Conservation (phyloP, 208 protist species). For the Leishmania lainsoni region DNA sequence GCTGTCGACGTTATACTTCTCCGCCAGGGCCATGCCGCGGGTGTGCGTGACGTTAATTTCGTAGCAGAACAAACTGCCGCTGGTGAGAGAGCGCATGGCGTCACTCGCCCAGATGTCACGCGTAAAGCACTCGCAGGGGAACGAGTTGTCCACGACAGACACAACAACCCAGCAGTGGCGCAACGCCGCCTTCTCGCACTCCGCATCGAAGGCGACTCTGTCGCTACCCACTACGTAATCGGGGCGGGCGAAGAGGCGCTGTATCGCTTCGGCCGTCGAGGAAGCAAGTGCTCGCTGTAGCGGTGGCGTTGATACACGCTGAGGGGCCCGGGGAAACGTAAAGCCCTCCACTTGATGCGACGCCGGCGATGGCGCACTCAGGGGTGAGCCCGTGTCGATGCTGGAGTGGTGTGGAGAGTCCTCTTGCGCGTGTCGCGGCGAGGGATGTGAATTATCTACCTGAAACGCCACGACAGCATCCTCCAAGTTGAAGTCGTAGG, state of each 20-base stretch:
- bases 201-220: conserved; percentile 28
- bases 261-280: conserved; percentile 24
- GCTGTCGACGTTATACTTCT: conserved; percentile 45
- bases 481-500: conserved; percentile 60
- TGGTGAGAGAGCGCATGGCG: conserved; percentile 34
- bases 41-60: conserved; percentile 52
- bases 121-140: conserved; percentile 64
- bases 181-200: conserved; percentile 46
- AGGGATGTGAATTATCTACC: conserved; percentile 5
- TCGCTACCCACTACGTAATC: conserved; percentile 49
- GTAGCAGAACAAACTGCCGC: conserved; percentile 49
- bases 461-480: conserved; percentile 47
- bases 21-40: conserved; percentile 38
- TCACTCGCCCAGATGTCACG: conserved; percentile 74
- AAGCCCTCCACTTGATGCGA: conserved; percentile 20
- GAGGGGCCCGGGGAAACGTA: conserved; percentile 7
- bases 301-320: conserved; percentile 23
- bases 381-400: conserved; percentile 28
- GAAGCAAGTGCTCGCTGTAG: conserved; percentile 20
- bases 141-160: conserved; percentile 49
- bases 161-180: conserved; percentile 71
- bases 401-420: conserved; percentile 20
- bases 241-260: conserved; percentile 45
- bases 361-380: conserved; percentile 27
- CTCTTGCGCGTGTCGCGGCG: background rate